These are phyloP conservation scores for Rhodotorula glutinis DNA, from an alignment of 1,284 basidiomycete species.

Conservation along the genomic window DNA sequence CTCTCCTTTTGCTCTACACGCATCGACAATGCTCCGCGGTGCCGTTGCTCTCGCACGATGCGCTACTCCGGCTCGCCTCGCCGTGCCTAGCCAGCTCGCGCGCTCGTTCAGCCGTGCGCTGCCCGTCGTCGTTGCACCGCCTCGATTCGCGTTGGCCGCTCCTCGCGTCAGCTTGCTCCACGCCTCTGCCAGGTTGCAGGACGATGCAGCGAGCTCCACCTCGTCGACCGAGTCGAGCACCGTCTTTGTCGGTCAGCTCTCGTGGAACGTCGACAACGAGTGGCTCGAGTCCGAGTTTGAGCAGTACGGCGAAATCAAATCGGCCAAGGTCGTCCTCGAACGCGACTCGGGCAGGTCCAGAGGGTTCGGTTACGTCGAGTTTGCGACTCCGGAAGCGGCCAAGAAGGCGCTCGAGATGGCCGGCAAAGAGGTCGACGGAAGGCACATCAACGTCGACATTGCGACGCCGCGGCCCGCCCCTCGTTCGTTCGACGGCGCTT, in stretches of 20 bases:
- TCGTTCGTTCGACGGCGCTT: slow-evolving; percentile 62
- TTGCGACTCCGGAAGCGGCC: slow-evolving; percentile 61
- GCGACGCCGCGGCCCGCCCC: slow-evolving; percentile 63
- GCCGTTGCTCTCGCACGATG: no score
- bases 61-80: no score
- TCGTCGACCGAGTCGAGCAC: slow-evolving; percentile 57
- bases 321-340: slow-evolving; percentile 86
- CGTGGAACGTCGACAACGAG: slow-evolving; percentile 97
- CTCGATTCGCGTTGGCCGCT: no score
- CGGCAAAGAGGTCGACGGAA: slow-evolving; percentile 84
- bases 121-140: no score
- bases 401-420: slow-evolving; percentile 75
- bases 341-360: slow-evolving; percentile 80
- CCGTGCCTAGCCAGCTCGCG: no score
- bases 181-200: slow-evolving; percentile 16
- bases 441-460: slow-evolving; percentile 80
- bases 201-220: slow-evolving; percentile 42
- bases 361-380: slow-evolving; percentile 95
- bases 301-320: slow-evolving; percentile 79
- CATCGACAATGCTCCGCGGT: no score
- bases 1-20: no score
- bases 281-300: slow-evolving; percentile 90
- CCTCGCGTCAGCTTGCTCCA: not conserved
- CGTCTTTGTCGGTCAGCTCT: slow-evolving; percentile 89
- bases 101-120: no score